These are phyloP conservation scores for Cystobasidiaceae sp. DNA, from an alignment of 1,284 basidiomycete species.

Conservation along the genomic window DNA sequence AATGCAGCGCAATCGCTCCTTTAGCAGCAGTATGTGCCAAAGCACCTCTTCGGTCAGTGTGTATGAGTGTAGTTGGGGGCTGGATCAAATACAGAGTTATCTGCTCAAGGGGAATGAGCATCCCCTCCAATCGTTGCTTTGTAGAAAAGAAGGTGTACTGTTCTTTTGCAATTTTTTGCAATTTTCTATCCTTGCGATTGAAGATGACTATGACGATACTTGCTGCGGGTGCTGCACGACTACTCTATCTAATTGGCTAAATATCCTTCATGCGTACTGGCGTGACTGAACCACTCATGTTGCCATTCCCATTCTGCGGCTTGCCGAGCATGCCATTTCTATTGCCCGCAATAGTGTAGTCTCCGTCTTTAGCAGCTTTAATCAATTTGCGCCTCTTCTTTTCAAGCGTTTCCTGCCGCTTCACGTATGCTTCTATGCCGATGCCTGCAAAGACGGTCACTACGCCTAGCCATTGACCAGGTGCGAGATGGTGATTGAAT, in stretches of 20 bases:
- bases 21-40: no score
- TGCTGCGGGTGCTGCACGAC: no score
- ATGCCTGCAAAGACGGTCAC: constrained; percentile 63
- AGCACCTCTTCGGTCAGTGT: no score
- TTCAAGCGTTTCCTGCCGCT: constrained; percentile 57
- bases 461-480: constrained; percentile 86
- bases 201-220: no score
- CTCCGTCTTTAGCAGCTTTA: constrained; percentile 24
- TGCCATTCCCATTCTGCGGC: neutral
- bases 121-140: no score
- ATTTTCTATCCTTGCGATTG: no score
- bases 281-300: constrained; percentile 9
- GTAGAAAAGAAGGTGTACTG: no score
- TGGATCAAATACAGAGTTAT: no score
- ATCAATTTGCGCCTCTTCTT: constrained; percentile 28
- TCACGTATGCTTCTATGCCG: constrained; percentile 83
- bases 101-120: no score
- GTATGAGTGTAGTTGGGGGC: no score
- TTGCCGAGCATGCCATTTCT: neutral
- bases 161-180: no score
- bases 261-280: constrained; percentile 23
- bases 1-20: no score
- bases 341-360: neutral
- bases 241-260: neutral
- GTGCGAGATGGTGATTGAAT: constrained; percentile 78